Base-by-base conservation (phyloP, 2,329 filamentous ascomycete genomes). In the Arthrobotrys musiformis region DNA sequence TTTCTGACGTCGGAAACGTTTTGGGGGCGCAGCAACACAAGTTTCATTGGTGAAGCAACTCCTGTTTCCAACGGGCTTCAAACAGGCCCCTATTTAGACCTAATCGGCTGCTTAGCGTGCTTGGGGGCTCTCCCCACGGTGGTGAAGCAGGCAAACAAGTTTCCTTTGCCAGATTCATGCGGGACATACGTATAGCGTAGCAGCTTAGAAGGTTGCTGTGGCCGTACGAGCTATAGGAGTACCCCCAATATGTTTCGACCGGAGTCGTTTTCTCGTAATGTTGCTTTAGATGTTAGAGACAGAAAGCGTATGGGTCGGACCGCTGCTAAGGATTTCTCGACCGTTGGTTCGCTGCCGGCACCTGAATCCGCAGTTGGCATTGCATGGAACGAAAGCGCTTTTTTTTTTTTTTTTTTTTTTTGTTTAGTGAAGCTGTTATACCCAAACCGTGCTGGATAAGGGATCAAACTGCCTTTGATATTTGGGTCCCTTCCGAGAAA, bases 41-140 rank as follows among this genome's bases (percentile, higher is more conserved):
- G 72, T 76, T 76, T 76, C 72, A 70, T 35, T 15, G 66, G 7
- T 77, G 73, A 77, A 61, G 73, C 73, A 77, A 37, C 66, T 70
- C 66, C 66, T 70, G 73, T 77, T 77, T 77, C 66, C 68, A 64
- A 72, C 58, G 68, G 68, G 58, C 58, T 58, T 72, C 68, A 64
- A 58, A 67, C 52, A 33, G 15, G 67, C 58, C 68, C 68, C 60
- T 58, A 19, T 42, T 56, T 46, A 22, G 64, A 42, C 26, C 58
- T 30, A 54, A 61, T 52, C 35, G 28, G 37, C 30, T 58, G 19
- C 54, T 56, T 58, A 58, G 33, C 33, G 17, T 58, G 11, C 50
- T 56, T 35, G 30, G 28, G 6, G 15, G 28, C 40, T 24, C 52
- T 58, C 52, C 30, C 52, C 52, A 58, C 52, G 9, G 30, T 24